Conservation (phyloP, 306 rosid species). For the Lathyrus oleraceus region DNA sequence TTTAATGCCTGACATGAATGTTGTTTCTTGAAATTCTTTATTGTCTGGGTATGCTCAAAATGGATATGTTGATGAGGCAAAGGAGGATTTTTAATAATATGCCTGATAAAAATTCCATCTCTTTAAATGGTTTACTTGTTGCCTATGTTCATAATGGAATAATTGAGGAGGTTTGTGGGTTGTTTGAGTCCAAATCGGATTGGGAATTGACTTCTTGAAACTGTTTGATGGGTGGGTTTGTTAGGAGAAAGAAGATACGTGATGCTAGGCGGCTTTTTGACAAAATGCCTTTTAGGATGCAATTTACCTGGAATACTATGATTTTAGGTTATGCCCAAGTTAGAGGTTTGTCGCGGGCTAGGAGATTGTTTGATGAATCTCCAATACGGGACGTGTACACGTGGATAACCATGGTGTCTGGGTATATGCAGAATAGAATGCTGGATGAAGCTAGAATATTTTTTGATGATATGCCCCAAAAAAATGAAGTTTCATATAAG, state of each 20-base stretch:
- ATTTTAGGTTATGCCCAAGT: conserved; percentile 77
- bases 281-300: conserved; percentile 64
- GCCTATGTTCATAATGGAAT: conserved; percentile 77
- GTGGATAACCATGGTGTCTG: conserved; percentile 81
- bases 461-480: conserved; percentile 65
- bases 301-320: conserved; percentile 75
- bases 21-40: conserved; percentile 83
- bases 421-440: conserved; percentile 77
- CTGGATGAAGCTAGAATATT: conserved; percentile 57
- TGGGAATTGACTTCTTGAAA: conserved; percentile 86
- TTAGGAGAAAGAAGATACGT: conserved; percentile 48
- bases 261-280: conserved; percentile 63
- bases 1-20: conserved; percentile 65
- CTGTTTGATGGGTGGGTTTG: conserved; percentile 80
- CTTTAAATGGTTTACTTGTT: conserved; percentile 76
- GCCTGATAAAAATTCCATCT: conserved; percentile 63
- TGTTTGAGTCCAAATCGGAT: conserved; percentile 59
- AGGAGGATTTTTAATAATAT: conserved; percentile 55
- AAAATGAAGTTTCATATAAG: conserved; percentile 68
- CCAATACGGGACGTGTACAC: conserved; percentile 67
- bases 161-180: conserved; percentile 51
- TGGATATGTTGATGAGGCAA: conserved; percentile 70
- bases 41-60: conserved; percentile 82
- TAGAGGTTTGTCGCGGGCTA: conserved; percentile 62
- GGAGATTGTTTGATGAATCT: conserved; percentile 57